Conservation (phyloP, 2,329 filamentous ascomycete species). For the Ceratocystis huliohia region DNA sequence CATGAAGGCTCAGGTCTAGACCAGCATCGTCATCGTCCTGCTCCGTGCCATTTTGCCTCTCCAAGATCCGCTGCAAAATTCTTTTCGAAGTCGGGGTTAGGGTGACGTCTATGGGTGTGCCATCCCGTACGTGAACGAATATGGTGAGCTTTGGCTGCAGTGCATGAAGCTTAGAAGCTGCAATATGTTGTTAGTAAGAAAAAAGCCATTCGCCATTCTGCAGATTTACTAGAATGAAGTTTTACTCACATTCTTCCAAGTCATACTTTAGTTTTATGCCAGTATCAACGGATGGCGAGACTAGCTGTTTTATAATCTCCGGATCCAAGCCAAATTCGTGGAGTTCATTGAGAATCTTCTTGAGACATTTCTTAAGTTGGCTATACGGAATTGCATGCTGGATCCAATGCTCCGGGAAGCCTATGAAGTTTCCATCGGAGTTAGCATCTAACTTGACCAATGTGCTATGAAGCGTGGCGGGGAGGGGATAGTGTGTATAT, state of each 20-base stretch:
- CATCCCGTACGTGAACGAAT: constrained; percentile 52
- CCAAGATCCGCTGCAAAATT: constrained; percentile 46
- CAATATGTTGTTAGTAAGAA: not conserved
- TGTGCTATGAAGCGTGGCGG: no score
- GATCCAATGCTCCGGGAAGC: constrained; percentile 61
- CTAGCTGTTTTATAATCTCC: constrained; percentile 53
- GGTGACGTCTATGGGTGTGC: constrained; percentile 54
- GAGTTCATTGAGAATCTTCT: constrained; percentile 63
- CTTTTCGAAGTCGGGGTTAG: constrained; percentile 51
- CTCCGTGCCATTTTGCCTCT: constrained; percentile 9
- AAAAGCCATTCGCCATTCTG: not conserved
- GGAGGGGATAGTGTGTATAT: no score
- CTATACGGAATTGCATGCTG: constrained; percentile 70
- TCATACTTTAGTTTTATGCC: constrained; percentile 42
- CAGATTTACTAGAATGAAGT: no score
- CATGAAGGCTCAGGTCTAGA: not conserved
- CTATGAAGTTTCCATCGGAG: constrained; percentile 27
- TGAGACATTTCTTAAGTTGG: constrained; percentile 79
- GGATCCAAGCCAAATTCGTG: constrained; percentile 57
- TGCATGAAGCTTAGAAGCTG: constrained; percentile 32
- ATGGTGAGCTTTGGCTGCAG: constrained; percentile 60
- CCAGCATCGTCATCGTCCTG: not conserved
- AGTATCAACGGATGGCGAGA: constrained; percentile 39
- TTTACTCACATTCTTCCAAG: constrained; percentile 34
- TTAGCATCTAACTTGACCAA: not conserved